Evolutionary conservation across 2,329 filamentous ascomycete species (phyloP), one percentile per base, ranked within the genome.

Genomic region (Stachybotrys elegans): DNA sequence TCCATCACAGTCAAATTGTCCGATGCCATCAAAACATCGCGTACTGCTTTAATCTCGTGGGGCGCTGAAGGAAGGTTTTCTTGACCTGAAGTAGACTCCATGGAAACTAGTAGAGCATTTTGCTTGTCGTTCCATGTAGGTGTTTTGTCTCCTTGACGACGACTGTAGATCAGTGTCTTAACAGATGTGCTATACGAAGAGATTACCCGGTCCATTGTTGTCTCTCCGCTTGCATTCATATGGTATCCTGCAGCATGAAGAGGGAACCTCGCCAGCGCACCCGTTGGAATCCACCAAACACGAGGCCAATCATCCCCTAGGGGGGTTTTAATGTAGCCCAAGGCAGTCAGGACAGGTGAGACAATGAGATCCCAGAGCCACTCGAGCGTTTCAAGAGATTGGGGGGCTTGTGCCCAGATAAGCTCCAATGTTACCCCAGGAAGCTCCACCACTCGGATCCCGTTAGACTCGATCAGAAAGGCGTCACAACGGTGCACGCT

Each of bases 171-270:
- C 2, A 70, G 31, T 2, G 61, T 47, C 45, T 58, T 62, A 20
- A 69, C 40, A 2, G 66, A 66, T 1, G 58, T 51, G 16, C 44
- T 55, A 40, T 69, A 71, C 0, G 66, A 69, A 4, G 66, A 71
- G 3, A 69, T 54, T 4, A 61, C 64, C 32, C 60, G 49, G 36
- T 67, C 60, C 1, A 69, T 27, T 1, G 59, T 58, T 0, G 58
- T 60, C 11, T 59, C 44, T 1, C 22, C 22, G 8, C 48, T 52
- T 4, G 40, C 32, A 8, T 43, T 16, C 2, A 32, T 9, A 42
- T 68, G 59, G 22, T 52, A 43, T 11, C 66, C 66, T 0, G 65
- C 61, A 0, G 63, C 62, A 45, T 67, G 61, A 11, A 66, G 25
- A 4, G 62, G 63, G 21, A 66, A 54, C 9, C 46, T 45, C 44